phyloP scores from a whole-genome alignment of 768 basidiomycete species.

The Flagelloscypha sp. region DNA sequence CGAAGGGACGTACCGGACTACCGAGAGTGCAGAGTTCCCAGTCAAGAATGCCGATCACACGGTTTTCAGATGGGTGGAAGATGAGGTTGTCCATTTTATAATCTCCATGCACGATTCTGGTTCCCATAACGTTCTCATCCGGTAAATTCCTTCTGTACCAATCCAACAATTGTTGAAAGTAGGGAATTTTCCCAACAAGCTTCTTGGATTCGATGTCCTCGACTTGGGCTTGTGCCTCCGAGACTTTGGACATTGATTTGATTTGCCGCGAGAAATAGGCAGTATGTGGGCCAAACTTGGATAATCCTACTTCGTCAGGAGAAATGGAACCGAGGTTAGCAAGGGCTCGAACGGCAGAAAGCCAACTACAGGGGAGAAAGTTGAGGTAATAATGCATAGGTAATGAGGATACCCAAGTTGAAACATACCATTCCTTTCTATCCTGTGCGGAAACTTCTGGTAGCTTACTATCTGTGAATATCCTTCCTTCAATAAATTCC shows the following conservation, averaged over 20 bases:
- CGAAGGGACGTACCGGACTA: conserved; percentile 61
- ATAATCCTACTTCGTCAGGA: conserved; percentile 59
- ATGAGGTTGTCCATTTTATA: conserved; percentile 97
- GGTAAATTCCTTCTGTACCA: conserved; percentile 77
- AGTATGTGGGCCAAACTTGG: conserved; percentile 60
- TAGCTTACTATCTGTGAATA: conserved; percentile 83
- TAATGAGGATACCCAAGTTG: not conserved
- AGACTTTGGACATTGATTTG: conserved; percentile 77
- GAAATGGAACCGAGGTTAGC: conserved; percentile 57
- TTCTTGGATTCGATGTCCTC: conserved; percentile 56
- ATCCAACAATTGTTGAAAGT: conserved; percentile 56
- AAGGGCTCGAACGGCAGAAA: conserved; percentile 65
- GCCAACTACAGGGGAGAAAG: conserved; percentile 45
- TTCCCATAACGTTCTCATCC: conserved; percentile 64
- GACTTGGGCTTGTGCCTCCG: conserved; percentile 64
- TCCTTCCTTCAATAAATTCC: conserved; percentile 91
- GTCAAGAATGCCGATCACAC: conserved; percentile 91
- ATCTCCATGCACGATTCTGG: conserved; percentile 93
- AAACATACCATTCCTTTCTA: conserved; percentile 60
- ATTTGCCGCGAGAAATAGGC: conserved; percentile 93
- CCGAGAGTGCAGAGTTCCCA: conserved; percentile 98
- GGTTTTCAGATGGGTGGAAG: conserved; percentile 87
- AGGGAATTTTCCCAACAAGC: conserved; percentile 64
- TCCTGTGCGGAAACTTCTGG: conserved; percentile 54
- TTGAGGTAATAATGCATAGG: not conserved